Conservation (phyloP, 768 basidiomycete species). For the Lentinula sp. region DNA sequence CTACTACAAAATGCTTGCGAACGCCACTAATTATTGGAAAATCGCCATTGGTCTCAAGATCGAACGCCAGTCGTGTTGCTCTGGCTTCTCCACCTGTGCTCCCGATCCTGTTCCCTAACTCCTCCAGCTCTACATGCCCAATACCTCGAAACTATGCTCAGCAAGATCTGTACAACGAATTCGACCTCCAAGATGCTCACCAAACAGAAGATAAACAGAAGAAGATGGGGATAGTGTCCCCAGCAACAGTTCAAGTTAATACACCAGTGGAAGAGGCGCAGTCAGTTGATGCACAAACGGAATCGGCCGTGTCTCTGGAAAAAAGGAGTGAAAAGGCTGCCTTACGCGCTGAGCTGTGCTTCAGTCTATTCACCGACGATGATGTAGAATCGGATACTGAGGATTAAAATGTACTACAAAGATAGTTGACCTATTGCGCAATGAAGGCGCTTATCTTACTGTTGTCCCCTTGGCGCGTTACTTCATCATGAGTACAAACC, state of each 20-base stretch:
- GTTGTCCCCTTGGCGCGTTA: background rate
- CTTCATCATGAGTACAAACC: conserved; percentile 57
- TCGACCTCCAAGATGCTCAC: no score
- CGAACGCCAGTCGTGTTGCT: background rate
- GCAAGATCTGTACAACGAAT: no score
- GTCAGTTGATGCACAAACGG: background rate
- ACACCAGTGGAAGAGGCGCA: background rate
- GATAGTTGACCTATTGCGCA: background rate
- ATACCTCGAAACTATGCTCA: background rate
- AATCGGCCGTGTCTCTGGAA: background rate
- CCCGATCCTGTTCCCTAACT: background rate
- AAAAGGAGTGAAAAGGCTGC: background rate
- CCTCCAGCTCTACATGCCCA: background rate
- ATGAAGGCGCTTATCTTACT: background rate
- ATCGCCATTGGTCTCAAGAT: background rate
- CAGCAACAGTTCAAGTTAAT: no score
- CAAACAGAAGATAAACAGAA: no score
- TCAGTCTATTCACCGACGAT: background rate
- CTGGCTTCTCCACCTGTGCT: background rate
- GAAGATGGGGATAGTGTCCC: no score
- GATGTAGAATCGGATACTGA: background rate
- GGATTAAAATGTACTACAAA: background rate
- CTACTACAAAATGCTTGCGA: background rate
- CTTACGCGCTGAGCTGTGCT: background rate
- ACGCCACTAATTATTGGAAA: background rate